These are phyloP conservation scores for Yamadazyma endophytica DNA, from an alignment of 805 yeast species.

Conservation along the genomic window DNA sequence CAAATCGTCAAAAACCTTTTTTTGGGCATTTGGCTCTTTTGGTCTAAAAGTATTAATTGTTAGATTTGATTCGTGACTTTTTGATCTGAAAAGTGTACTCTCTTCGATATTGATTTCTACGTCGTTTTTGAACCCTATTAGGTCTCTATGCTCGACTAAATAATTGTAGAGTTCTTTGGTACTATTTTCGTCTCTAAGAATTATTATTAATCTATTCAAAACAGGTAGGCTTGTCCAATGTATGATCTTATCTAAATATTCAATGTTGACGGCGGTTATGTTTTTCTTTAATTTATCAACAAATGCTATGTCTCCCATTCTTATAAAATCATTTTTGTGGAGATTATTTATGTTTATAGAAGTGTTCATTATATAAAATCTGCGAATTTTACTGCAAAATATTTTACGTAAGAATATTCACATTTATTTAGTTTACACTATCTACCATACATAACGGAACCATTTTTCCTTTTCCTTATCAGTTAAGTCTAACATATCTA, in stretches of 20 bases:
- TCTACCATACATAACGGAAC: slow-evolving; percentile 13
- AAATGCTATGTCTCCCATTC: slow-evolving; percentile 19
- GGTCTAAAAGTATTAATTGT: too few species aligned
- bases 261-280: slow-evolving; percentile 23
- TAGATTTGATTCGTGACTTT: slow-evolving; percentile 31
- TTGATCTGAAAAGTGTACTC: slow-evolving; percentile 31
- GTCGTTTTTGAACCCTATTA: slow-evolving; percentile 9
- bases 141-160: slow-evolving; percentile 11
- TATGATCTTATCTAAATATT: slow-evolving; percentile 20
- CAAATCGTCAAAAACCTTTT: too few species aligned
- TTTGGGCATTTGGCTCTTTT: too few species aligned
- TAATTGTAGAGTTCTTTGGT: slow-evolving; percentile 22
- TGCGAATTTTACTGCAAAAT: too few species aligned
- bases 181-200: slow-evolving; percentile 25
- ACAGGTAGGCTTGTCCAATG: slow-evolving; percentile 39
- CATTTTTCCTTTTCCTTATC: slow-evolving; percentile 51
- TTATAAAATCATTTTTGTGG: slow-evolving; percentile 22
- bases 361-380: slow-evolving; percentile 27
- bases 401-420: too few species aligned
- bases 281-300: slow-evolving; percentile 32
- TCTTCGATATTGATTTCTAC: slow-evolving; percentile 33
- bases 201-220: slow-evolving; percentile 32
- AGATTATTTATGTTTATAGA: slow-evolving; percentile 35
- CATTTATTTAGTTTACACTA: neutral
- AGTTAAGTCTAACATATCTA: slow-evolving; percentile 47